Evolutionary conservation across 176 grass and related monocot species (phyloP).

Genomic region (Otatea glauca): DNA sequence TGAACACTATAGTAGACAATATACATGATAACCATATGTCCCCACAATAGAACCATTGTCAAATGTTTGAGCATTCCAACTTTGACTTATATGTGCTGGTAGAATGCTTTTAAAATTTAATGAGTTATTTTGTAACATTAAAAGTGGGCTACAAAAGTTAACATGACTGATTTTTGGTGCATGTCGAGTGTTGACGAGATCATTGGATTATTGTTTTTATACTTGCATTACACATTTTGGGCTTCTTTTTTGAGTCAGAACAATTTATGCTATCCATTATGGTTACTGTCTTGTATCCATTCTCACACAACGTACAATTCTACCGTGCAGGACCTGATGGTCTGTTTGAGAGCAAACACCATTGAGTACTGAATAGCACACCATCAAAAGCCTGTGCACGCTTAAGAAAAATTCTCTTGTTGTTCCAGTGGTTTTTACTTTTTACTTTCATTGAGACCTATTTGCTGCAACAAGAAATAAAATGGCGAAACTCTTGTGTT

Average conservation of each 20-base stretch:
- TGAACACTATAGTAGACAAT: neutral
- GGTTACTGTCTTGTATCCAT: neutral
- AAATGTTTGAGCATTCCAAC: neutral
- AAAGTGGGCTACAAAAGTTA: neutral
- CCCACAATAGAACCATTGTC: neutral
- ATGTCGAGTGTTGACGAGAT: conserved; percentile 7
- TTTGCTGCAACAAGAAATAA: conserved; percentile 60
- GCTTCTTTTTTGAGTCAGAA: neutral
- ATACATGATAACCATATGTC: neutral
- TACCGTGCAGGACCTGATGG: conserved; percentile 49
- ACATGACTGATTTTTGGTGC: neutral
- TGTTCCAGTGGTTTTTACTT: conserved; percentile 42
- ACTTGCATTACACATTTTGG: neutral
- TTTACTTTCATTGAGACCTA: conserved; percentile 34
- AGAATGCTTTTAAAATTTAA: neutral
- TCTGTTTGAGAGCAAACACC: conserved; percentile 76
- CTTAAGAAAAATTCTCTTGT: conserved; percentile 33
- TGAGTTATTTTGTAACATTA: neutral
- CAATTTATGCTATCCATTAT: neutral
- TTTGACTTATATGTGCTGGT: neutral
- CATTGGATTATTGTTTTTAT: neutral
- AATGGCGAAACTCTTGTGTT: conserved; percentile 47
- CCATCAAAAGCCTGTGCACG: conserved; percentile 24
- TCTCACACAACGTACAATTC: conserved; percentile 25
- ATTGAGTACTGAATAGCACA: conserved; percentile 47